These are phyloP conservation scores for Prunus mongolica DNA, from an alignment of 306 rosid genomes.

Conservation along the genomic window DNA sequence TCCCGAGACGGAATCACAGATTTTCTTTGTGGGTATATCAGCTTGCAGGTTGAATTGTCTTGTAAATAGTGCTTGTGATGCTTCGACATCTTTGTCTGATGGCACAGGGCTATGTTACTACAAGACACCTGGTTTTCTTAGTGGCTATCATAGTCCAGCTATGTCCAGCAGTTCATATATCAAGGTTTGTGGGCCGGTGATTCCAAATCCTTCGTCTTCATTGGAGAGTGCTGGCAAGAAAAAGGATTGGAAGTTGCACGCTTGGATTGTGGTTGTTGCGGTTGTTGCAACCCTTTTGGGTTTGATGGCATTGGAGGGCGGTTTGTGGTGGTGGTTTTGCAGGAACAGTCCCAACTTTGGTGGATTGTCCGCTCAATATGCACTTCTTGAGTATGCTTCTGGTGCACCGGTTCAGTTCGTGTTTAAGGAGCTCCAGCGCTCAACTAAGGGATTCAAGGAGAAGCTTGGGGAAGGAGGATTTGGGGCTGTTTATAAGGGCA, in stretches of 20 bases:
- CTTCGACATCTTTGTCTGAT: constrained; percentile 59
- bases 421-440: constrained; percentile 64
- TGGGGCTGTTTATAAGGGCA: constrained; percentile 75
- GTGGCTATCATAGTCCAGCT: constrained; percentile 52
- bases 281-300: constrained; percentile 53
- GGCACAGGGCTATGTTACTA: constrained; percentile 60
- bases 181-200: constrained; percentile 56
- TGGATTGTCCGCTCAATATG: constrained; percentile 61
- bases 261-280: constrained; percentile 44
- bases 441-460: constrained; percentile 81
- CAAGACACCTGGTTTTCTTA: constrained; percentile 36
- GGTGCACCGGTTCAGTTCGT: constrained; percentile 88
- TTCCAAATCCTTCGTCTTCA: constrained; percentile 28
- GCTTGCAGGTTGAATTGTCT: constrained; percentile 63
- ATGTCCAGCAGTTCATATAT: constrained; percentile 54
- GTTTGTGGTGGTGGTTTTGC: constrained; percentile 80
- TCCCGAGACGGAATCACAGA: constrained; percentile 37
- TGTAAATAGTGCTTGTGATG: constrained; percentile 44
- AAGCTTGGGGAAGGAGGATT: constrained; percentile 90
- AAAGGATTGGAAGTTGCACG: constrained; percentile 30
- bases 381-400: constrained; percentile 97
- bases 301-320: constrained; percentile 57
- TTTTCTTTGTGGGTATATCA: constrained; percentile 40
- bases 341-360: constrained; percentile 46
- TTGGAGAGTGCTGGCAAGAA: constrained; percentile 20